Base-by-base conservation (phyloP, 768 basidiomycete species). In the Lyophyllum atratum region DNA sequence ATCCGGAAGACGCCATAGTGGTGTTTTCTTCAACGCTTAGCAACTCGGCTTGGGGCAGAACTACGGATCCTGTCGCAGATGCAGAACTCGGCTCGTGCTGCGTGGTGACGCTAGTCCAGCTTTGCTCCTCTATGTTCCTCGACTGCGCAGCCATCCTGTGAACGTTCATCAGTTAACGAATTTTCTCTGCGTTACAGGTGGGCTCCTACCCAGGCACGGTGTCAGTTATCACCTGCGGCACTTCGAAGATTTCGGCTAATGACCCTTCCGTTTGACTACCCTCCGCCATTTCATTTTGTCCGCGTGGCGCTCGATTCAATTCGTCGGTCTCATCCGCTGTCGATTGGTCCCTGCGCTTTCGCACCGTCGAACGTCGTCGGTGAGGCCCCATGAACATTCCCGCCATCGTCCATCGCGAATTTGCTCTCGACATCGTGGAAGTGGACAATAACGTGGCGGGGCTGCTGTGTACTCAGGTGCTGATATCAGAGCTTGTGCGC, bases 381-480 rank as follows among this genome's bases (percentile, higher is more conserved):
- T 55, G 55, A 17, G 45, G 21, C 34, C 59, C 54, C 45, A 61
- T 64, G 22, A 64, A 48, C 52, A 61, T 21, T n/a, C 59, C 59
- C 4, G 61, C 51, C 43, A 64, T 55, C 14, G 59, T 59, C 49
- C 59, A 64, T 55, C 57, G 54, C n/a, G 62, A 64, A 33, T 29
- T 42, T 6, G 51, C 40, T 24, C 26, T 53, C 40, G 57, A 45
- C 59, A 64, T 64, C n/a, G n/a, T n/a, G n/a, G n/a, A n/a, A n/a
- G n/a, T n/a, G n/a, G n/a, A n/a, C n/a, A n/a, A n/a, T n/a, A n/a
- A n/a, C n/a, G n/a, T n/a, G n/a, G n/a, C n/a, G n/a, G n/a, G n/a
- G n/a, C n/a, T n/a, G n/a, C n/a, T n/a, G n/a, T n/a, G n/a, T n/a
- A n/a, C n/a, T n/a, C n/a, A n/a, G n/a, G n/a, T n/a, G n/a, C n/a